Percentiles rank a stretch among this genome's conserved stretches.
Evolutionary conservation across 2,329 filamentous ascomycete genomes (phyloP).

Genomic region (Cercospora sesami): DNA sequence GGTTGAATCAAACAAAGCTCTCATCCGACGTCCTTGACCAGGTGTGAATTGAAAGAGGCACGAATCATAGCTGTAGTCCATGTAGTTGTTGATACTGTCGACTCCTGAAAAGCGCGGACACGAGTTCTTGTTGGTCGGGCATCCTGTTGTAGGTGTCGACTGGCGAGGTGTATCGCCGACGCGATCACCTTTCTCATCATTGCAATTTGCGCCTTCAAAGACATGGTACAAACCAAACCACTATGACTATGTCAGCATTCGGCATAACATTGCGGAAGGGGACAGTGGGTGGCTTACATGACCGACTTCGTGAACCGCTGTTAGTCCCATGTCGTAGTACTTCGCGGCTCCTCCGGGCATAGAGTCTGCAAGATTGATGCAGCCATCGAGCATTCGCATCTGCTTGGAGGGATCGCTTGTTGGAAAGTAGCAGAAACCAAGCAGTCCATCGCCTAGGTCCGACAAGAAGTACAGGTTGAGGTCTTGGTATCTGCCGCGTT

Average conservation of each 20-base stretch:
- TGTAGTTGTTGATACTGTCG: conserved; percentile 57
- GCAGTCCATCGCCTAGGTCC: conserved; percentile 40
- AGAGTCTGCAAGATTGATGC: conserved; percentile 54
- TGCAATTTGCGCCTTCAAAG: conserved; percentile 30
- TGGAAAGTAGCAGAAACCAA: conserved; percentile 18
- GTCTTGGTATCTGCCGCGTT: conserved; percentile 52
- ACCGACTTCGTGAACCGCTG: conserved; percentile 11
- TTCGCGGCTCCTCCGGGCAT: conserved; percentile 51
- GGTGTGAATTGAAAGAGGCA: conserved; percentile 19
- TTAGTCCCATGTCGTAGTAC: conserved; percentile 45
- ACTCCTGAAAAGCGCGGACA: conserved; percentile 48
- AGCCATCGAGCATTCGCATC: conserved; percentile 48
- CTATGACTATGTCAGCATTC: conserved; percentile 45
- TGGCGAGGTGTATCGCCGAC: conserved; percentile 41
- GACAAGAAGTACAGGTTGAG: conserved; percentile 60
- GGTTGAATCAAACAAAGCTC: conserved; percentile 7
- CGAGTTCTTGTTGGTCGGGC: conserved; percentile 49
- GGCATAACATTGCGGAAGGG: conserved; percentile 27
- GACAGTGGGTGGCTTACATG: neutral
- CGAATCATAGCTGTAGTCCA: conserved; percentile 43
- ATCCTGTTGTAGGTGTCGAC: conserved; percentile 48
- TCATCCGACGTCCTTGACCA: conserved; percentile 15
- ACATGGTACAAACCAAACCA: conserved; percentile 47
- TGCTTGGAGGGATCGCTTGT: conserved; percentile 44
- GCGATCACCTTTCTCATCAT: conserved; percentile 34